Base-by-base conservation (phyloP, 2,329 filamentous ascomycete species). In the Cadophora luteo-olivacea region DNA sequence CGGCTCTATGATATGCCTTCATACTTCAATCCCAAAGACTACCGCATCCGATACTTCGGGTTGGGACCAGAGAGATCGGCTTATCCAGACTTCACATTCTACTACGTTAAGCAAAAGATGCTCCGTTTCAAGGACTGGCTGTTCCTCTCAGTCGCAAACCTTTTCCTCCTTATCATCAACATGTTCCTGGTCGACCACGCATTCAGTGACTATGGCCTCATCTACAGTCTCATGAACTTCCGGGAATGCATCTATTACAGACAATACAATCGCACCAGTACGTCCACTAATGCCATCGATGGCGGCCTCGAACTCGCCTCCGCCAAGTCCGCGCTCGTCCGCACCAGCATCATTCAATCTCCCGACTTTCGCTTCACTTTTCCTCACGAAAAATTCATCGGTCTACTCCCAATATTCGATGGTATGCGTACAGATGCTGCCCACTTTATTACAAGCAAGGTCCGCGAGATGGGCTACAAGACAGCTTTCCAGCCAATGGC, bases 251-350 rank as follows among this genome's bases (percentile, higher is more conserved):
- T 55, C 48, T 25, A 41, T 19, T 45, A 54, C 29, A 9, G 12
- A 12, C 49, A 25, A 11, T 25, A 36, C 22, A 64, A 64, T 12
- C 36, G 29, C 49, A 14, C 33, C 32, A 55, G 36, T 25, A 9
- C n/a, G 1, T 25, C 69, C 66, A 73, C 69, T 38, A 64, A 25
- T 52, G 61, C 57, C 62, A 70, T 78, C 74, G 75, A 88, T 87
- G 85, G 83, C 84, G 72, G 78, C 80, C 73, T 79, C 82, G 75
- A 80, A 79, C 78, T 84, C 83, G 71, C 77, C 87, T 77, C 82
- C 89, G 83, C 86, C 84, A 80, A 84, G 83, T 76, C 76, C 22
- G 61, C 61, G 29, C 22, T 64, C 3, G 54, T 64, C 61, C 61
- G 61, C 61, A 64, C 61, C 12, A 22, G n/a, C 4, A 64, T 64